Evolutionary conservation across 1,284 basidiomycete genomes (phyloP).

Genomic region (Trametes pubescens): DNA sequence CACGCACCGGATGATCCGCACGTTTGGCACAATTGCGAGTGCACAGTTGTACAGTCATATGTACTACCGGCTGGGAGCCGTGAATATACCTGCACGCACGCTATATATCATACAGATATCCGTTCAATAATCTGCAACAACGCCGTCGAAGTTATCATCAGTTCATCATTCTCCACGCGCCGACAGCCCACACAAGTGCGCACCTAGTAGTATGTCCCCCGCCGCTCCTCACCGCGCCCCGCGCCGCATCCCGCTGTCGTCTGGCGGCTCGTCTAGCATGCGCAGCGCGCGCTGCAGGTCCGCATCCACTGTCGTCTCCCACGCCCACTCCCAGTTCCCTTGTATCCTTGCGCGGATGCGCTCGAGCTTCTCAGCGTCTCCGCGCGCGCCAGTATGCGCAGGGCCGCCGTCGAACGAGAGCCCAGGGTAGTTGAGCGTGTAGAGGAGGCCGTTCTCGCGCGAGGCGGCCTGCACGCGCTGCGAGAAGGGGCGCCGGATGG

Average conservation of each 20-base stretch:
- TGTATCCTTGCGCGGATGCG: slow-evolving; percentile 38
- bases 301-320: slow-evolving; percentile 47
- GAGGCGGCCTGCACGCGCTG: slow-evolving; percentile 42
- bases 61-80: too few relatives aligned
- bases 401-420: slow-evolving; percentile 33
- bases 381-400: not conserved
- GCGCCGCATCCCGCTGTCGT: not conserved
- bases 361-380: slow-evolving; percentile 35
- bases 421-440: slow-evolving; percentile 44
- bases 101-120: too few relatives aligned
- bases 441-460: slow-evolving; percentile 44
- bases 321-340: slow-evolving; percentile 51
- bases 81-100: too few relatives aligned
- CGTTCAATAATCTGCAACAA: too few relatives aligned
- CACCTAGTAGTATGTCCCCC: not conserved
- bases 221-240: not conserved
- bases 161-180: too few relatives aligned
- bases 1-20: too few relatives aligned
- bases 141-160: too few relatives aligned
- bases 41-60: too few relatives aligned
- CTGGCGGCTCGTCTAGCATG: slow-evolving; percentile 34
- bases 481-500: slow-evolving; percentile 51
- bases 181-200: not conserved
- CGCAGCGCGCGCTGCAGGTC: slow-evolving; percentile 40
- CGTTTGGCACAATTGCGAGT: too few relatives aligned